Conservation (phyloP, 805 yeast genomes). For the Yamadazyma takamatsuzukensis region DNA sequence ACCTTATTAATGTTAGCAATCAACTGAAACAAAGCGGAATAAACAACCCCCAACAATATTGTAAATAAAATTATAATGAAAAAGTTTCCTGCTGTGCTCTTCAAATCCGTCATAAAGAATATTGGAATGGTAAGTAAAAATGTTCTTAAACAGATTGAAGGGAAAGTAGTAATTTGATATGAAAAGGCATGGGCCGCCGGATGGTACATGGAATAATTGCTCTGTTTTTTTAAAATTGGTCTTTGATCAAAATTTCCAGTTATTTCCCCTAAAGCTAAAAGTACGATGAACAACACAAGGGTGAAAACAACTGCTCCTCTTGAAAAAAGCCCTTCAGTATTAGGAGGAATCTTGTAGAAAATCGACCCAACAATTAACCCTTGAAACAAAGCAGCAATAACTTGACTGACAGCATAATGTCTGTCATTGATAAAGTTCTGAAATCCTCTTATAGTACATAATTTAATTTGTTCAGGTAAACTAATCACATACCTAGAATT, state of each 20-base stretch:
- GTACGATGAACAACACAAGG: conserved; percentile 57
- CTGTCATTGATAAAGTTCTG: conserved; percentile 55
- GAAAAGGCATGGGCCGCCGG: conserved; percentile 75
- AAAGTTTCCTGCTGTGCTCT: conserved; percentile 34
- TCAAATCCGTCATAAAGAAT: conserved; percentile 49
- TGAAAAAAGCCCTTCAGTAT: conserved; percentile 55
- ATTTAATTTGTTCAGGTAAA: conserved; percentile 47
- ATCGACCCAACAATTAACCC: conserved; percentile 60
- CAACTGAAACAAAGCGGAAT: conserved; percentile 39
- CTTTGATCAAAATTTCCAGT: conserved; percentile 56
- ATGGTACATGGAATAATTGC: conserved; percentile 65
- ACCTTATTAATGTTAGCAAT: conserved; percentile 41
- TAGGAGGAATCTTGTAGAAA: conserved; percentile 47
- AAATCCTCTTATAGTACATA: conserved; percentile 52
- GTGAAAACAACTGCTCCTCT: conserved; percentile 65
- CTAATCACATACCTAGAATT: conserved; percentile 39
- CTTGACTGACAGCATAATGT: conserved; percentile 48
- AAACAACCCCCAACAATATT: conserved; percentile 30
- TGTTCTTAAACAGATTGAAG: conserved; percentile 46
- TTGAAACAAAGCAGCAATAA: conserved; percentile 52
- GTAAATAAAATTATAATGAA: conserved; percentile 35
- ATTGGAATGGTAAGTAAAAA: conserved; percentile 26
- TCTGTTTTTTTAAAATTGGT: conserved; percentile 68
- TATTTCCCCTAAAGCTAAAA: conserved; percentile 58
- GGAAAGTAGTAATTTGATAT: conserved; percentile 56